phyloP scores from a whole-genome alignment of 352 stramenopile genomes.

The Phytophthora fragariaefolia region DNA sequence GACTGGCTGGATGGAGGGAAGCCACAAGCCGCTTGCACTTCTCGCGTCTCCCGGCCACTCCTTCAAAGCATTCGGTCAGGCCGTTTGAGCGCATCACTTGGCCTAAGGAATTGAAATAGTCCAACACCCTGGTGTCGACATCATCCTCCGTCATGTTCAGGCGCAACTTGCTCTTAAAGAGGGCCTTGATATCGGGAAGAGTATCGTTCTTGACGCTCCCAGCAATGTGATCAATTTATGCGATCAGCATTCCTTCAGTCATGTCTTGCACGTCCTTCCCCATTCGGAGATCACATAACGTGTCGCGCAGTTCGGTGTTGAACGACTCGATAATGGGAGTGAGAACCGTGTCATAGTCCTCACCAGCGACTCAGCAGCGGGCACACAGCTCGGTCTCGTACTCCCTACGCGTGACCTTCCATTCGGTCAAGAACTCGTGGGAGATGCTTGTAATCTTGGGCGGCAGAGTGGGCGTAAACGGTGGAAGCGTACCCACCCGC shows the following conservation, averaged over 20 bases:
- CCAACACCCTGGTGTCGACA: background rate
- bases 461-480: too few relatives aligned
- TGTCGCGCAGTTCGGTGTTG: background rate
- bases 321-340: background rate
- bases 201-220: slow-evolving; percentile 2
- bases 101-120: slow-evolving; percentile 7
- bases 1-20: background rate
- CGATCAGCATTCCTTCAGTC: background rate
- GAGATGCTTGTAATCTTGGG: slow-evolving; percentile 5
- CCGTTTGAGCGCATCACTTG: background rate
- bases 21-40: slow-evolving; percentile 6
- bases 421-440: background rate
- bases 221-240: background rate
- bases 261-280: background rate
- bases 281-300: background rate
- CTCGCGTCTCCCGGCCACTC: background rate
- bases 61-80: background rate
- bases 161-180: background rate
- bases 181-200: background rate
- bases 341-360: background rate
- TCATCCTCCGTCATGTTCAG: background rate
- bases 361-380: background rate
- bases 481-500: too few relatives aligned
- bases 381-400: background rate
- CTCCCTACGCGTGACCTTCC: background rate